Evolutionary conservation across 177 flowering plant species (phyloP).

Genomic region (Vitis hybrid): DNA sequence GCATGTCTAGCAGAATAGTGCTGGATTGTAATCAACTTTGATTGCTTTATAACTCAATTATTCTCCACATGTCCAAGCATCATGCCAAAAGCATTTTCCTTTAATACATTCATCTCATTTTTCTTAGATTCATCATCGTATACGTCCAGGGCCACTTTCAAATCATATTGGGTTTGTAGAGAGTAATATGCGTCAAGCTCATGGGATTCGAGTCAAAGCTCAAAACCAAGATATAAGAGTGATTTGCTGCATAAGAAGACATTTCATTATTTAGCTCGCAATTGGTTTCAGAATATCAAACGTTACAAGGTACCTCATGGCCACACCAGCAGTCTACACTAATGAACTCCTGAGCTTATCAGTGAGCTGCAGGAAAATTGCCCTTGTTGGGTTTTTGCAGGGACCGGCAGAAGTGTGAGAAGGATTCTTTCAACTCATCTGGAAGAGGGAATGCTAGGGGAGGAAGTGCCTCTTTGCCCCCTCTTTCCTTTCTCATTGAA

Average conservation of each 20-base stretch:
- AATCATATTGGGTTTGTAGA: too few species aligned
- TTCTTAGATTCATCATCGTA: too few species aligned
- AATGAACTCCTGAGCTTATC: conserved; percentile 15
- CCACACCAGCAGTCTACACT: background rate
- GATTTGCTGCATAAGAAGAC: background rate
- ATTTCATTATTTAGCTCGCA: conserved; percentile 4
- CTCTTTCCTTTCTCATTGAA: conserved; percentile 13
- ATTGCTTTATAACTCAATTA: too few species aligned
- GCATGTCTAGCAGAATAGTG: too few species aligned
- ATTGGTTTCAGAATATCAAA: background rate
- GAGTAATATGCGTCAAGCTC: background rate
- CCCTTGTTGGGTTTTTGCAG: conserved; percentile 37
- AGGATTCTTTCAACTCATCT: conserved; percentile 56
- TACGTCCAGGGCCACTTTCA: too few species aligned
- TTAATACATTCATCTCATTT: too few species aligned
- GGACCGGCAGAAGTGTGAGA: conserved; percentile 56
- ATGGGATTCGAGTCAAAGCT: too few species aligned
- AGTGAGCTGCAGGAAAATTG: conserved; percentile 14
- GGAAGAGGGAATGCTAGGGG: conserved; percentile 73
- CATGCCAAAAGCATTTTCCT: too few species aligned
- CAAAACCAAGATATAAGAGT: background rate
- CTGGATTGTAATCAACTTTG: too few species aligned
- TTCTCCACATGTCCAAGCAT: too few species aligned
- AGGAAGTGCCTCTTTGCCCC: conserved; percentile 23
- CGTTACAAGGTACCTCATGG: background rate